Conservation (phyloP, 176 grass and related monocot genomes). For the Alopecurus myosuroides region DNA sequence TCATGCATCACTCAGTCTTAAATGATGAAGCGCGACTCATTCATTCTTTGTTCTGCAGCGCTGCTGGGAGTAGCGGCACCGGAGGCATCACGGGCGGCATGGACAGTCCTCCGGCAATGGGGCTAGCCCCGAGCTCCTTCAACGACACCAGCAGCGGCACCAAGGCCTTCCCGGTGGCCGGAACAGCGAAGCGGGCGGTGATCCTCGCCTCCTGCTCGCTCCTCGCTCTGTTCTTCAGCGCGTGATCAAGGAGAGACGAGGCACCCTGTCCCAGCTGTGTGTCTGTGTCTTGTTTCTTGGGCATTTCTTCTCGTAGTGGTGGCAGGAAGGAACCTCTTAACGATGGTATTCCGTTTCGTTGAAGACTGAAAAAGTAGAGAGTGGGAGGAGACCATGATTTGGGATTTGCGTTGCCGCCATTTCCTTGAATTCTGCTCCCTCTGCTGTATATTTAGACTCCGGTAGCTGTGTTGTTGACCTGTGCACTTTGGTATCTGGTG, state of each 20-base stretch:
- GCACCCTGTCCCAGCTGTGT: not conserved
- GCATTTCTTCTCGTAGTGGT: constrained; percentile 23
- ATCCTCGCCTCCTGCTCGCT: constrained; percentile 28
- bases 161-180: not conserved
- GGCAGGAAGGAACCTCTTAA: constrained; percentile 29
- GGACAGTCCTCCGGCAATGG: constrained; percentile 43
- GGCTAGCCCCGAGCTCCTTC: constrained; percentile 41
- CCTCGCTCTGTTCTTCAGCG: constrained; percentile 30
- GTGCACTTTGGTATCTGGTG: not conserved
- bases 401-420: not conserved
- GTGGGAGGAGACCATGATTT: not conserved
- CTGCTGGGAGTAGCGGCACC: constrained; percentile 26
- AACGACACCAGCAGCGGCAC: constrained; percentile 37
- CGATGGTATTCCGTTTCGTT: constrained; percentile 20
- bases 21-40: not conserved
- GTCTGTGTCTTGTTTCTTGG: constrained; percentile 16
- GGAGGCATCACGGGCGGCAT: not conserved
- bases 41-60: constrained; percentile 36
- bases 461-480: not conserved
- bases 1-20: not conserved
- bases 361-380: not conserved
- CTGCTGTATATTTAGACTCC: constrained; percentile 17
- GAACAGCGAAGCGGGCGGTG: not conserved
- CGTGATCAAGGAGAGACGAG: constrained; percentile 30
- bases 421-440: constrained; percentile 16